Base-by-base conservation (phyloP, 192 early-diverging fungal species). In the Obelidium mucronatum region DNA sequence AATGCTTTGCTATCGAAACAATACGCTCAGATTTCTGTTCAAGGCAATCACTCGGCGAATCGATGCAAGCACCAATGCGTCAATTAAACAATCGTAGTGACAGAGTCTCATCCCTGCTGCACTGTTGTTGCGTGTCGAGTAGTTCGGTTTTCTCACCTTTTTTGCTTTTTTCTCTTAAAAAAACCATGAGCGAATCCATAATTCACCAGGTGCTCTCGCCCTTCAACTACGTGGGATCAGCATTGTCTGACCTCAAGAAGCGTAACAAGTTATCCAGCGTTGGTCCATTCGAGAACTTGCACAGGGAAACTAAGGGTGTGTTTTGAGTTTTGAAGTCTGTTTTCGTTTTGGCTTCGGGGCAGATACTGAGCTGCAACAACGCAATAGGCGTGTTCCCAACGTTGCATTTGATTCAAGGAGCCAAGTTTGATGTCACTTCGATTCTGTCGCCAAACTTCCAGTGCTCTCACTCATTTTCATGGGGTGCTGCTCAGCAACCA, bases 371-470 rank as follows among this genome's bases (percentile, higher is more conserved):
- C n/a, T n/a, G n/a, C n/a, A n/a, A n/a, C n/a, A n/a, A n/a, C n/a
- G n/a, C n/a, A n/a, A n/a, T 67, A 95, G 91, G 82, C 61, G 90
- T 92, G 26, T 92, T 97, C 82, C 84, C 93, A 76, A 92, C 95
- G 26, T 91, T 94, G 82, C 91, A 92, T 82, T 81, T 94, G 75
- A 94, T 98, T 79, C 96, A 99, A 69, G 98, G 98, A 71, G 97
- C 92, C 3, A 94, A 95, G 70, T 94, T 95, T 62, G 95, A 98
- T 73, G 87, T 98, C 72, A 90, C 93, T 31, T 97, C 96, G 77
- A 89, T 95, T n/a, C 83, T 97, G 79, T 95, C 94, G 67, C 93
- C 87, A 55, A 95, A 95, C 87, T 98, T 99, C 86, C 95, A 97
- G 74, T 93, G 96, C 48, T 90, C 93, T 35, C 98, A 99, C 88